Evolutionary conservation across 129 eudicot genomes (phyloP).

Genomic region (Flaveria bidentis): DNA sequence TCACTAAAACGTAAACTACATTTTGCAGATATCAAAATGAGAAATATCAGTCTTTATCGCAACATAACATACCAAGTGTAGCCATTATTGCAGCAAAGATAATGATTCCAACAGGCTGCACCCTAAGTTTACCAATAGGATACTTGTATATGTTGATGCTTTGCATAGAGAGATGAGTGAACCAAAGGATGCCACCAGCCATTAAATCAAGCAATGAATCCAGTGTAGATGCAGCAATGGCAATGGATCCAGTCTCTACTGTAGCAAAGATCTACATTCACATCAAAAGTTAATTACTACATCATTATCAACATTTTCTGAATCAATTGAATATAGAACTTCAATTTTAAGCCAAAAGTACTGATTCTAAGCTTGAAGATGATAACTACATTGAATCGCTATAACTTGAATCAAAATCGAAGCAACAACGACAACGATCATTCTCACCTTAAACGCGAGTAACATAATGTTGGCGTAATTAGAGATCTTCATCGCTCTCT

Average conservation of each 20-base stretch:
- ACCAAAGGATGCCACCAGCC: slow-evolving; percentile 98
- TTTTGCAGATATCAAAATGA: background rate
- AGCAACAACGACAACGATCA: background rate
- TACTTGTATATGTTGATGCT: slow-evolving; percentile 73
- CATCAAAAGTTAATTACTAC: background rate
- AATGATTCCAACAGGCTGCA: slow-evolving; percentile 91
- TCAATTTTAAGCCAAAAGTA: no score
- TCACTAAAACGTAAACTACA: background rate
- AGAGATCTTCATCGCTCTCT: slow-evolving; percentile 83
- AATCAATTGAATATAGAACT: no score
- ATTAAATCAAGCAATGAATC: slow-evolving; percentile 91
- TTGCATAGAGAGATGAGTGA: slow-evolving; percentile 86
- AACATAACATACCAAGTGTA: slow-evolving; percentile 68
- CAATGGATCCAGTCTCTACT: slow-evolving; percentile 78
- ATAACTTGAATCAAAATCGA: background rate
- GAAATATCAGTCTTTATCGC: background rate
- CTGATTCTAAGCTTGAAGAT: no score
- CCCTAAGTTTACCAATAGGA: slow-evolving; percentile 89
- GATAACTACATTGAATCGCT: no score
- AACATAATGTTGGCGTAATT: slow-evolving; percentile 74
- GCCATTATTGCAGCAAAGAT: slow-evolving; percentile 97
- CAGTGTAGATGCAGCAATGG: slow-evolving; percentile 95
- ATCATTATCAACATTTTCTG: background rate
- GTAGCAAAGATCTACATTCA: slow-evolving; percentile 70
- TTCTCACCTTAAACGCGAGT: slow-evolving; percentile 65